phyloP scores from a whole-genome alignment of 805 yeast genomes.

The Candida silvicultrix region DNA sequence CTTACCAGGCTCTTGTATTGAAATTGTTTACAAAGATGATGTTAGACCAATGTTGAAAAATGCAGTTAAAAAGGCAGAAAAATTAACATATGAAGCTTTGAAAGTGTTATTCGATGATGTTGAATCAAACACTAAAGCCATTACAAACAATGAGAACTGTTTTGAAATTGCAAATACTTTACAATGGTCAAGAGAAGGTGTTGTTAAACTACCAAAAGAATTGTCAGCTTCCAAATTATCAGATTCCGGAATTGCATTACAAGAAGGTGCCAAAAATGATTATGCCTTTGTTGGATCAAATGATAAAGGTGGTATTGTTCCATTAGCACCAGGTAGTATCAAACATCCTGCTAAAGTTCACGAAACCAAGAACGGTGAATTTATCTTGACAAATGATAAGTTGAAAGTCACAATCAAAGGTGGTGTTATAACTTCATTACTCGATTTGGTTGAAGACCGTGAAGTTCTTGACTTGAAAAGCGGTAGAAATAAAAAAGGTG shows the following conservation, averaged over 20 bases:
- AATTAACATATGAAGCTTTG: conserved; percentile 46
- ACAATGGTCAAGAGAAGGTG: conserved; percentile 51
- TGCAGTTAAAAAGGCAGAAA: conserved; percentile 46
- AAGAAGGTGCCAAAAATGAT: conserved; percentile 14
- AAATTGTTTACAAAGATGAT: conserved; percentile 83
- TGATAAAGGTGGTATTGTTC: conserved; percentile 7
- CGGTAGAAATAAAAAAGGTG: conserved; percentile 55
- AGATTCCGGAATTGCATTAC: conserved; percentile 4
- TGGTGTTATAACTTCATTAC: conserved; percentile 56
- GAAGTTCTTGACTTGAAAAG: conserved; percentile 60
- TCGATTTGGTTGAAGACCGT: conserved; percentile 49
- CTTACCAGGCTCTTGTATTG: conserved; percentile 95
- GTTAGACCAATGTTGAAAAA: conserved; percentile 71
- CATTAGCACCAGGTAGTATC: conserved; percentile 10
- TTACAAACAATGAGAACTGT: conserved; percentile 15
- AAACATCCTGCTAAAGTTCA: conserved; percentile 44
- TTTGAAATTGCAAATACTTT: conserved; percentile 41
- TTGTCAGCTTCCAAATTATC: background rate
- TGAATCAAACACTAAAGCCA: background rate
- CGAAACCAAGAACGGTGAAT: conserved; percentile 33
- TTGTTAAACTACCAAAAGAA: conserved; percentile 31
- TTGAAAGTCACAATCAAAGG: conserved; percentile 54
- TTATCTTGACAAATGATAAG: conserved; percentile 53
- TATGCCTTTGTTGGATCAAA: conserved; percentile 12
- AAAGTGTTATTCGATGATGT: conserved; percentile 24